phyloP scores from a whole-genome alignment of 164 flowering plant genomes.

The Dillenia turbinata region DNA sequence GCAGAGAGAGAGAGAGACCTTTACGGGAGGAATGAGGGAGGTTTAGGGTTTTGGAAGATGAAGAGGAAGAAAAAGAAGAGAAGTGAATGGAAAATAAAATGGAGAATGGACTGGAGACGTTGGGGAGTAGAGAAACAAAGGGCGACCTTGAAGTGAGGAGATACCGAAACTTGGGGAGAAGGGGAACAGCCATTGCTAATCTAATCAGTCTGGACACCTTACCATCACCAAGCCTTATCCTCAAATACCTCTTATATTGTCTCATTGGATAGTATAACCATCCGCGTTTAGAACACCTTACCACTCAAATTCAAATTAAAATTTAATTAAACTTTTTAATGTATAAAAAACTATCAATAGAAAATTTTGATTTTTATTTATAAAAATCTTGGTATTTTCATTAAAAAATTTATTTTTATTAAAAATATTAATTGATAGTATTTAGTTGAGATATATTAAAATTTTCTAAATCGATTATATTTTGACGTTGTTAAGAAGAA shows the following conservation, averaged over 20 bases:
- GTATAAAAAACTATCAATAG: no score
- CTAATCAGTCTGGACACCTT: no score
- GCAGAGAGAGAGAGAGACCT: background rate
- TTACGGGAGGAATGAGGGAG: background rate
- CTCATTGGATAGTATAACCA: background rate
- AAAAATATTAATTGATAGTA: no score
- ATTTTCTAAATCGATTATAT: no score
- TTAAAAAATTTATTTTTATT: no score
- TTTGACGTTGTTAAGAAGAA: no score
- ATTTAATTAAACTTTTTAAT: no score
- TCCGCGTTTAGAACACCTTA: background rate
- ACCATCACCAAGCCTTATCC: slow-evolving; percentile 7
- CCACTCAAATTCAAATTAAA: background rate
- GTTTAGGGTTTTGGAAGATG: background rate
- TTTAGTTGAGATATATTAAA: no score
- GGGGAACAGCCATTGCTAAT: background rate
- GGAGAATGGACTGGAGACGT: slow-evolving; percentile 13
- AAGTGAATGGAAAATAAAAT: slow-evolving; percentile 7
- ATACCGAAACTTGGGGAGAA: slow-evolving; percentile 17
- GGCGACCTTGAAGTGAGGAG: slow-evolving; percentile 13
- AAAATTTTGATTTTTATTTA: no score
- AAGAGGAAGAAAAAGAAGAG: background rate
- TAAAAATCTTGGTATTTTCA: no score
- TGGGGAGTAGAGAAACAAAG: slow-evolving; percentile 3
- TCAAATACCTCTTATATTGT: background rate